Percentiles rank a stretch among this genome's conserved stretches.
Conservation (phyloP, 2,329 filamentous ascomycete genomes). For the Talaromyces sp. region DNA sequence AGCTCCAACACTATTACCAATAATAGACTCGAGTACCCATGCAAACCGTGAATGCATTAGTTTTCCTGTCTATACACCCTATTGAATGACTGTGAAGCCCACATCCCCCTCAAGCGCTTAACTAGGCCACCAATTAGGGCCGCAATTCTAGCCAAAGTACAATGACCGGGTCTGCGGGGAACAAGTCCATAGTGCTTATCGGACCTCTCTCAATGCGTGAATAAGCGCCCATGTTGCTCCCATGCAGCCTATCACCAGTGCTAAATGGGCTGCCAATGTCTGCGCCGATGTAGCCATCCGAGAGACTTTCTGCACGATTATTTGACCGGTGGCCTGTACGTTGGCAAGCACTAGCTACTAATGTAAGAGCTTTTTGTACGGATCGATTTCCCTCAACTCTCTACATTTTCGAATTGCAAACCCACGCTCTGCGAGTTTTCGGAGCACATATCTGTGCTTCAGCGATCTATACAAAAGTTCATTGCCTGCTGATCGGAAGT, state of each 20-base stretch:
- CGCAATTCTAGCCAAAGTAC: background rate
- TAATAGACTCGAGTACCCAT: slow-evolving; percentile 1
- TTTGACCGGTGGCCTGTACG: background rate
- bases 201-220: slow-evolving; percentile 13
- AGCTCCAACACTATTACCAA: background rate
- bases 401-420: background rate
- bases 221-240: slow-evolving; percentile 13
- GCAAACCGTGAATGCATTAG: background rate
- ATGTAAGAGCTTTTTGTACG: background rate
- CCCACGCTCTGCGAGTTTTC: background rate
- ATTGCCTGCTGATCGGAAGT: background rate
- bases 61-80: background rate
- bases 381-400: background rate
- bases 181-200: slow-evolving; percentile 3
- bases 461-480: background rate
- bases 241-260: slow-evolving; percentile 10
- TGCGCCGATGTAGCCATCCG: background rate
- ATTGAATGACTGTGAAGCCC: background rate
- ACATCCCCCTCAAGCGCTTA: slow-evolving; percentile 1
- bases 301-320: background rate
- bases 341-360: background rate
- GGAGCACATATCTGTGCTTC: background rate
- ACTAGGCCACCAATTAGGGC: slow-evolving; percentile 2
- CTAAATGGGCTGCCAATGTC: slow-evolving; percentile 3
- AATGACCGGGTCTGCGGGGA: background rate